Conservation (phyloP, 2,329 filamentous ascomycete genomes). For the Cadophora gregata region DNA sequence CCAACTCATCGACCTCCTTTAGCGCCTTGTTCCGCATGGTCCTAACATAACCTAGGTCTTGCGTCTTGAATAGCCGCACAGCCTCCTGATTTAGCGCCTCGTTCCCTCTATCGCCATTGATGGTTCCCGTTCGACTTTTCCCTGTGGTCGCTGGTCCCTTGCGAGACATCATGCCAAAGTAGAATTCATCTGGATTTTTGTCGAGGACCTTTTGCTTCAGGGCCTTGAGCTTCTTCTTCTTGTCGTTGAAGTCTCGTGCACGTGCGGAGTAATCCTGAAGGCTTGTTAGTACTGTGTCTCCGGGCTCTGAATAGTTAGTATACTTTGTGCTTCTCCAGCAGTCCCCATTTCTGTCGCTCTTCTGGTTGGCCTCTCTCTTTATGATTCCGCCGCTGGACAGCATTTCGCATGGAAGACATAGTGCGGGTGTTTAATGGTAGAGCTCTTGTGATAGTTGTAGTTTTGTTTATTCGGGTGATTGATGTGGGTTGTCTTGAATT, state of each 20-base stretch:
- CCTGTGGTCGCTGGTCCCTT: slow-evolving; percentile 59
- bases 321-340: slow-evolving; percentile 95
- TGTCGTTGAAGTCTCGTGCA: slow-evolving; percentile 69
- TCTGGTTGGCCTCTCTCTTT: slow-evolving; percentile 87
- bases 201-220: slow-evolving; percentile 67
- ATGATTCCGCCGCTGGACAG: slow-evolving; percentile 82
- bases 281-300: slow-evolving; percentile 14
- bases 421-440: slow-evolving; percentile 7
- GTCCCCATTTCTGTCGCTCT: slow-evolving; percentile 83
- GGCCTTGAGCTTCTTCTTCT: slow-evolving; percentile 64
- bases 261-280: slow-evolving; percentile 68
- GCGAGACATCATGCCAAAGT: slow-evolving; percentile 71
- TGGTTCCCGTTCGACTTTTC: slow-evolving; percentile 59
- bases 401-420: slow-evolving; percentile 68
- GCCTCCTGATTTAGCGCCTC: slow-evolving; percentile 60
- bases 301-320: slow-evolving; percentile 22
- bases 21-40: slow-evolving; percentile 64
- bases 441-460: neutral
- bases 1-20: slow-evolving; percentile 62
- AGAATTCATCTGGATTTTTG: slow-evolving; percentile 76
- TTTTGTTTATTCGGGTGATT: neutral
- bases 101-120: slow-evolving; percentile 64
- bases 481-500: slow-evolving; percentile 20
- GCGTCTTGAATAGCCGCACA: slow-evolving; percentile 70
- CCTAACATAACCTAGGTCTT: slow-evolving; percentile 69